These are phyloP conservation scores for Cercospora canescens DNA, from an alignment of 2,329 filamentous ascomycete genomes.

Conservation along the genomic window DNA sequence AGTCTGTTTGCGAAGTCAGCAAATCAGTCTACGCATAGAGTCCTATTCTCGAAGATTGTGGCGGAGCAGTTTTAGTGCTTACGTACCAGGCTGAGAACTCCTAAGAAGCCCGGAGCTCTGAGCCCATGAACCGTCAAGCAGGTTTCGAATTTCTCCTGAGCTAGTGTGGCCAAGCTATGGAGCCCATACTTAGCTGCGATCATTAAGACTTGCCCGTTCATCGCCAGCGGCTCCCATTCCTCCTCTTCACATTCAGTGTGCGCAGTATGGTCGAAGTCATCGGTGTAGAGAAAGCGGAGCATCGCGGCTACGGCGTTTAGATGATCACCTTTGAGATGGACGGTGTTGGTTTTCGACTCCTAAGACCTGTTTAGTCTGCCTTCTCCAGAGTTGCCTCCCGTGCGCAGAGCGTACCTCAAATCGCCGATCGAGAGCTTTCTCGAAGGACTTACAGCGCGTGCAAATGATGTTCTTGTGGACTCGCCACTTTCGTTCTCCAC, in stretches of 20 bases:
- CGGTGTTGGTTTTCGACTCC: background rate
- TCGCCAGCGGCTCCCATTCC: background rate
- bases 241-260: background rate
- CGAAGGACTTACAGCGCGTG: constrained; percentile 27
- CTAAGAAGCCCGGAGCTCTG: background rate
- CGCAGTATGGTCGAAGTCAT: constrained; percentile 2
- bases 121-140: background rate
- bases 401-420: constrained; percentile 22
- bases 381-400: background rate
- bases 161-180: background rate
- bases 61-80: too few relatives aligned
- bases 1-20: too few relatives aligned
- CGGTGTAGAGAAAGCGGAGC: constrained; percentile 8
- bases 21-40: too few relatives aligned
- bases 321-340: constrained; percentile 4
- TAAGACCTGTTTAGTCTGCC: background rate
- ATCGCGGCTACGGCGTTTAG: constrained; percentile 11
- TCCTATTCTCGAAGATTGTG: too few relatives aligned
- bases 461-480: constrained; percentile 31
- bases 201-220: background rate
- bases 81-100: background rate
- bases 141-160: background rate
- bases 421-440: constrained; percentile 20
- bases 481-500: constrained; percentile 19
- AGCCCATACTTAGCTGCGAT: constrained; percentile 10